Base-by-base conservation (phyloP, 768 basidiomycete genomes). In the Udeniomyces megalosporus region DNA sequence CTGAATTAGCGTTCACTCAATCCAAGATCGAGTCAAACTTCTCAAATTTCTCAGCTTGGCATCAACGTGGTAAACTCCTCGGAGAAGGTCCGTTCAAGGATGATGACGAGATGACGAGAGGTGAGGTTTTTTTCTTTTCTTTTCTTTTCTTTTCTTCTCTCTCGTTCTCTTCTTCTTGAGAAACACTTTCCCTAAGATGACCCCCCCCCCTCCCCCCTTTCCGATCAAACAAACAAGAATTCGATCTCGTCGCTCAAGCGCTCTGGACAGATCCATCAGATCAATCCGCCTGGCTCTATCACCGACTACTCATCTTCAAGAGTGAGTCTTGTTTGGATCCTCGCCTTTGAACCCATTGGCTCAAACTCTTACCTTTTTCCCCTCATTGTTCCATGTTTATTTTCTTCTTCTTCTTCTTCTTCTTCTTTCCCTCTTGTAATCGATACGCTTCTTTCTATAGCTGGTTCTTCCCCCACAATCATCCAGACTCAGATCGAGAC, bases 21-120 rank as follows among this genome's bases (percentile, higher is more conserved):
- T 80, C 80, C 64, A 97, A 96, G 77, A 97, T 99, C 67, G 84
- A 86, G 72, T 77, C 84, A 53, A 96, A 88, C 70, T 91, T 97
- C 71, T 93, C 89, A 35, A 97, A 99, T 72, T 97, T 95, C 71
- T 93, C 90, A 66, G 95, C 95, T 24, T 99, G 95, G 95, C 95
- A 99, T 73, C 91, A 95, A 68, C 82, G 95, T 35, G 88, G 89
- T 1, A 93, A 90, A 70, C 29, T 55, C 34, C n/a, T 57, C 24
- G 20, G 35, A 12, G 32, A 20, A 32, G 52, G 46, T 8, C 17
- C 35, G 14, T 62, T 60, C 42, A 52, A 48, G 14, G 79, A 84
- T 59, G 76, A 78, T 55, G 58, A 69, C 15, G 77, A 79, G 68
- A 81, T 80, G 38, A 81, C 81, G 68, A 82, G 88, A 69, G 78